These are phyloP conservation scores for Epichloe hybrida DNA, from an alignment of 2,329 filamentous ascomycete species.

Conservation along the genomic window DNA sequence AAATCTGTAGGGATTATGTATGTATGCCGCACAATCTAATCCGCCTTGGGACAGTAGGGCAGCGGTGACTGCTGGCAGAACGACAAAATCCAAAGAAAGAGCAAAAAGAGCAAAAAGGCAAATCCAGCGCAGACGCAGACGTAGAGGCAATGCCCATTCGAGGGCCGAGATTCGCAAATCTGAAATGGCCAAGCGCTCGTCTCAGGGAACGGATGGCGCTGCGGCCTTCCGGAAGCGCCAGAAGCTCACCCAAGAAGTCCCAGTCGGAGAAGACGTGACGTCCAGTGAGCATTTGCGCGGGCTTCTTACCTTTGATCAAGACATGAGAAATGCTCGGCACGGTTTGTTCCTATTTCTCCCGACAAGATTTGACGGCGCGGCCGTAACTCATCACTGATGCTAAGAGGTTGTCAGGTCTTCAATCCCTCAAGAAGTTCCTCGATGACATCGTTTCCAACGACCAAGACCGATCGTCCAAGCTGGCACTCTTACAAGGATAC, in stretches of 20 bases:
- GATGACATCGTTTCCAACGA: conserved; percentile 46
- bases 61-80: conserved; percentile 23
- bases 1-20: too few species aligned
- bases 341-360: conserved; percentile 25
- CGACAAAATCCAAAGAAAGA: conserved; percentile 18
- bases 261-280: conserved; percentile 47
- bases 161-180: background rate
- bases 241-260: conserved; percentile 41
- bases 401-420: conserved; percentile 36
- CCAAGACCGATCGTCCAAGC: conserved; percentile 26
- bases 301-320: conserved; percentile 58
- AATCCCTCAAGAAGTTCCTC: conserved; percentile 58
- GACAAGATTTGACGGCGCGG: background rate
- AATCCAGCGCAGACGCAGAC: conserved; percentile 4
- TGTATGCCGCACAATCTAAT: background rate
- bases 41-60: conserved; percentile 15
- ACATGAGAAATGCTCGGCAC: conserved; percentile 52
- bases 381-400: background rate
- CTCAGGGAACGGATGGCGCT: conserved; percentile 25
- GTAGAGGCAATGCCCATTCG: background rate
- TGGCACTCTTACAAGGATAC: conserved; percentile 54
- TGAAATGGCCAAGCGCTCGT: conserved; percentile 32
- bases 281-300: conserved; percentile 54
- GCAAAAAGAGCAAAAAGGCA: background rate
- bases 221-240: conserved; percentile 36